Conservation (phyloP, 192 early-diverging fungal species). For the Backusella psychrophila region DNA sequence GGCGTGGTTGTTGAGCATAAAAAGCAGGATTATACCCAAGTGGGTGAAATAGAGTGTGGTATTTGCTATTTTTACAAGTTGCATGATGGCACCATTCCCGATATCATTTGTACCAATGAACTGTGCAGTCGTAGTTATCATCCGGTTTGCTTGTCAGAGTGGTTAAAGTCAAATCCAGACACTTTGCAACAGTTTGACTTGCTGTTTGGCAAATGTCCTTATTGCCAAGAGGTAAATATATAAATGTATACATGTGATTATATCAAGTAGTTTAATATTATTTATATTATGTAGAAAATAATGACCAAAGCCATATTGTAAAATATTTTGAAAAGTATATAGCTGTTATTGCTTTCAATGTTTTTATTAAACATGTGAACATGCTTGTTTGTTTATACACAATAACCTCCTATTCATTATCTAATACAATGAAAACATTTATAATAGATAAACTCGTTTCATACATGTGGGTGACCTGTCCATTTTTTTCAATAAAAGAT, state of each 20-base stretch:
- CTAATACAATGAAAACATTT: no score
- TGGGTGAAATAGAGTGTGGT: conserved; percentile 23
- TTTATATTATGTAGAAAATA: not conserved
- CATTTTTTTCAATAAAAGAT: no score
- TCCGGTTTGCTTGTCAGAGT: conserved; percentile 22
- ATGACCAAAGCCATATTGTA: conserved; percentile 16
- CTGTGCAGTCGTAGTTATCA: conserved; percentile 18
- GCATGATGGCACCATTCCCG: not conserved
- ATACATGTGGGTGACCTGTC: no score
- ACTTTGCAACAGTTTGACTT: conserved; percentile 23
- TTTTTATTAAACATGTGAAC: no score
- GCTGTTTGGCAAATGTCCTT: conserved; percentile 29
- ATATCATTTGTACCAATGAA: conserved; percentile 12
- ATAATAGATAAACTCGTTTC: no score
- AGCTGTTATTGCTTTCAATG: no score
- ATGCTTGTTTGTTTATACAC: no score
- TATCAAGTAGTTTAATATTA: not conserved
- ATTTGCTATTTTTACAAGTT: conserved; percentile 31
- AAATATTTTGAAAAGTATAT: no score
- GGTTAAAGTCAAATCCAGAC: conserved; percentile 18
- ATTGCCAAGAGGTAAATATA: conserved; percentile 22
- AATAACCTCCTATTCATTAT: no score
- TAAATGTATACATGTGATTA: not conserved
- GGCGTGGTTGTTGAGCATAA: not conserved
- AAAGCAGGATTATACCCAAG: not conserved